Evolutionary conservation across 2,329 filamentous ascomycete species (phyloP).

Genomic region (Fusarium sp.): DNA sequence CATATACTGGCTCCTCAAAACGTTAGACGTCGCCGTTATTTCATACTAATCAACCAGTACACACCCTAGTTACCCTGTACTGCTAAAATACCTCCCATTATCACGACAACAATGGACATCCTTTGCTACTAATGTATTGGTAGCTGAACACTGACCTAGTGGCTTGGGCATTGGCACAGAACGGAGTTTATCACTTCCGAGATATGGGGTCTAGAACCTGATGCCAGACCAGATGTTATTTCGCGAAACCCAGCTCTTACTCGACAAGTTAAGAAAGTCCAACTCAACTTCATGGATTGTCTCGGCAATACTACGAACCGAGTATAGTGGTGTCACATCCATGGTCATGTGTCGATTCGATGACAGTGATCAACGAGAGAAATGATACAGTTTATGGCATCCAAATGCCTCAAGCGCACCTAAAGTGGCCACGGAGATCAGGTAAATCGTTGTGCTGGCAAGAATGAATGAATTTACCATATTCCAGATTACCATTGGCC

Average conservation of each 20-base stretch:
- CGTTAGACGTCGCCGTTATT: background rate
- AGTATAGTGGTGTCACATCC: background rate
- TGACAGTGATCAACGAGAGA: background rate
- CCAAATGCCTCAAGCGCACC: background rate
- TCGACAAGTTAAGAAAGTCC: background rate
- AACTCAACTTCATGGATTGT: background rate
- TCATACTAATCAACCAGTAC: background rate
- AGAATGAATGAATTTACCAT: background rate
- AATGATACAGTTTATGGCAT: background rate
- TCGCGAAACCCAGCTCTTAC: constrained; percentile 5
- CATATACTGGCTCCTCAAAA: background rate
- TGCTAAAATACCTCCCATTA: background rate
- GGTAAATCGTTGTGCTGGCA: background rate
- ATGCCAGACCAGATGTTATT: background rate
- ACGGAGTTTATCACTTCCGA: background rate
- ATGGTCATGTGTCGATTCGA: background rate
- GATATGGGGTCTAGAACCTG: background rate
- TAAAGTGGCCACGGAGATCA: background rate
- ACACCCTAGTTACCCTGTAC: background rate
- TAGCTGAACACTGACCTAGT: background rate
- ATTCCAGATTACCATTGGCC: constrained; percentile 21
- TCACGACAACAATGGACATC: background rate
- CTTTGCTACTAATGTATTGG: background rate
- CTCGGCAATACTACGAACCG: constrained; percentile 1
- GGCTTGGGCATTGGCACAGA: background rate